Conservation (phyloP, 129 eudicot genomes). For the Helichrysum umbraculigerum region DNA sequence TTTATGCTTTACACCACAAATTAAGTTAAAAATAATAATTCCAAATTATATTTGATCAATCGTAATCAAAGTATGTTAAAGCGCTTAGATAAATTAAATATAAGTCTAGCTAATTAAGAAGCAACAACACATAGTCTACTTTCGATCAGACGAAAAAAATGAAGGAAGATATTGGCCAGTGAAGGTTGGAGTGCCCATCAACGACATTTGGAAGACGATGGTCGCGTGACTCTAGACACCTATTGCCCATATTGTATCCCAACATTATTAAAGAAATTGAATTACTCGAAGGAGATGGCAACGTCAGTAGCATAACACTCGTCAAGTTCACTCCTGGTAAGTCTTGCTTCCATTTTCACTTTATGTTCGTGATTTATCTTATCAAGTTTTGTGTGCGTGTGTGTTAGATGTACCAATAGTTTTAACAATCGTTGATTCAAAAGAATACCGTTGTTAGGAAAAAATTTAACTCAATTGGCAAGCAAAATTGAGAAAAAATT, state of each 20-base stretch:
- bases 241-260: conserved; percentile 19
- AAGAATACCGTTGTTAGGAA: too few species aligned
- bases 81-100: background rate
- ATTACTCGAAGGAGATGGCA: conserved; percentile 56
- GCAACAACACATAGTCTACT: too few species aligned
- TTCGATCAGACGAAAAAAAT: background rate
- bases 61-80: too few species aligned
- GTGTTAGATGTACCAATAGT: conserved; percentile 28
- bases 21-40: too few species aligned
- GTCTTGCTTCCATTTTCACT: background rate
- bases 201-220: conserved; percentile 40
- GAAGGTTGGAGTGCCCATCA: conserved; percentile 38
- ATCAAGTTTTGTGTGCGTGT: background rate
- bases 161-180: too few species aligned
- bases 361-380: background rate
- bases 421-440: too few species aligned
- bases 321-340: conserved; percentile 43
- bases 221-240: conserved; percentile 16
- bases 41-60: too few species aligned
- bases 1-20: background rate
- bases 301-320: conserved; percentile 41
- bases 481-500: too few species aligned
- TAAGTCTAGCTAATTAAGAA: background rate
- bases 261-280: conserved; percentile 32
- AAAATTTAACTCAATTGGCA: too few species aligned